These are phyloP conservation scores for Alternaria sp. DNA, from an alignment of 2,329 filamentous ascomycete species.

Conservation along the genomic window DNA sequence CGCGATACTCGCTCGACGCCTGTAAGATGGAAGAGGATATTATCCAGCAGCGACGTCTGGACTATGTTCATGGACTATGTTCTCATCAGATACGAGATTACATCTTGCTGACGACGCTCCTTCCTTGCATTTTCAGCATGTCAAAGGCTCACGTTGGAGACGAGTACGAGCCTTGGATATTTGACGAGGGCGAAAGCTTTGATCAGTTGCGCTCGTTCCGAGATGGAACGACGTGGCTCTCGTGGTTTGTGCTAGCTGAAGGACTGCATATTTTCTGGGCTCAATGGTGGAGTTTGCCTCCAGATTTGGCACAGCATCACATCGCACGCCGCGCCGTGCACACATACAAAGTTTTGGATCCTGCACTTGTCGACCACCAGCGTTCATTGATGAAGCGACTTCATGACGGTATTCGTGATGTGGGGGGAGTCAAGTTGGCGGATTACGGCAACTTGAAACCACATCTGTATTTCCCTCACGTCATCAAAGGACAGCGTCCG, in stretches of 20 bases:
- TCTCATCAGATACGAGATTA: constrained; percentile 38
- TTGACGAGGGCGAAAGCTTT: constrained; percentile 41
- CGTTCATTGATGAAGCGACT: not conserved
- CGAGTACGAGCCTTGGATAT: constrained; percentile 38
- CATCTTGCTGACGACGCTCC: constrained; percentile 42
- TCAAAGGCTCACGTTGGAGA: constrained; percentile 35
- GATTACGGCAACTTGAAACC: not conserved
- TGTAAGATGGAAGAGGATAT: constrained; percentile 30
- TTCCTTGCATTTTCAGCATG: constrained; percentile 40
- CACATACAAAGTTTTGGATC: constrained; percentile 24
- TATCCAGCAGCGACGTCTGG: constrained; percentile 30
- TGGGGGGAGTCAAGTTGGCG: not conserved
- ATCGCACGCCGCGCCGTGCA: constrained; percentile 39
- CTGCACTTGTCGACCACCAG: not conserved
- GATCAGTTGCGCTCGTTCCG: constrained; percentile 36
- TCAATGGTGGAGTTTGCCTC: constrained; percentile 40
- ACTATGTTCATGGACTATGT: constrained; percentile 31
- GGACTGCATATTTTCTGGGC: constrained; percentile 44
- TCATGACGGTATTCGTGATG: not conserved
- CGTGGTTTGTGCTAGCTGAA: constrained; percentile 45
- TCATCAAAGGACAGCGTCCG: not conserved
- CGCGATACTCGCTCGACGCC: constrained; percentile 29
- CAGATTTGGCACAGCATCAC: constrained; percentile 25
- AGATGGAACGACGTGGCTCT: constrained; percentile 42
- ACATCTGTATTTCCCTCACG: not conserved